Percentiles rank a stretch among this genome's conserved stretches.
Conservation (phyloP, 768 basidiomycete species). For the Rhodotorula paludigena region DNA sequence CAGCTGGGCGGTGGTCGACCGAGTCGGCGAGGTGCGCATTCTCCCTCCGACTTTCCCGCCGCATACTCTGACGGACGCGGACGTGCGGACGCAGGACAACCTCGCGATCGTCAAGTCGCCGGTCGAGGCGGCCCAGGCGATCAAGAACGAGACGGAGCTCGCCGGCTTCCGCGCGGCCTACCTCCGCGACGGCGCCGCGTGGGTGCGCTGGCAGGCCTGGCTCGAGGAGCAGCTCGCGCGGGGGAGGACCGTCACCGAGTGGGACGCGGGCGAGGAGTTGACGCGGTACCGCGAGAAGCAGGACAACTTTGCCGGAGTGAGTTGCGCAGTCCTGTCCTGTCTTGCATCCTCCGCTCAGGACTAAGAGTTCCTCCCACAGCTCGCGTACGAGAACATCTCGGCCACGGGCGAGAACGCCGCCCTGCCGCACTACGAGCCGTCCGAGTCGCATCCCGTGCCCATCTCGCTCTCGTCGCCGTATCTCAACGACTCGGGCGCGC, state of each 20-base stretch:
- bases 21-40: slow-evolving; percentile 36
- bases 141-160: slow-evolving; percentile 70
- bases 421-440: slow-evolving; percentile 84
- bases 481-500: slow-evolving; percentile 83
- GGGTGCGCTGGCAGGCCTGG: slow-evolving; percentile 73
- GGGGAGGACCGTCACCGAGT: slow-evolving; percentile 76
- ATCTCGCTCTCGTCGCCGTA: slow-evolving; percentile 78
- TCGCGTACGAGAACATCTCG: slow-evolving; percentile 56
- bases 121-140: slow-evolving; percentile 70
- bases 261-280: slow-evolving; percentile 79
- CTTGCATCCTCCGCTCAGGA: background rate
- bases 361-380: slow-evolving; percentile 1
- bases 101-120: slow-evolving; percentile 40
- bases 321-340: background rate
- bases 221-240: slow-evolving; percentile 59
- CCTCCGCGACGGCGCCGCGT: slow-evolving; percentile 77
- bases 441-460: slow-evolving; percentile 61
- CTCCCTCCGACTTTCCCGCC: background rate
- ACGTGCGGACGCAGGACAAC: no score
- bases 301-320: slow-evolving; percentile 28
- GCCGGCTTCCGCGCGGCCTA: slow-evolving; percentile 79
- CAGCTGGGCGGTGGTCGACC: slow-evolving; percentile 43
- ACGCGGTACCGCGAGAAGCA: slow-evolving; percentile 62
- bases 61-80: background rate
- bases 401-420: slow-evolving; percentile 88